Percentiles rank a stretch among this genome's conserved stretches.
These are phyloP conservation scores for Yamadazyma ubonensis DNA, from an alignment of 805 yeast genomes.

Conservation along the genomic window DNA sequence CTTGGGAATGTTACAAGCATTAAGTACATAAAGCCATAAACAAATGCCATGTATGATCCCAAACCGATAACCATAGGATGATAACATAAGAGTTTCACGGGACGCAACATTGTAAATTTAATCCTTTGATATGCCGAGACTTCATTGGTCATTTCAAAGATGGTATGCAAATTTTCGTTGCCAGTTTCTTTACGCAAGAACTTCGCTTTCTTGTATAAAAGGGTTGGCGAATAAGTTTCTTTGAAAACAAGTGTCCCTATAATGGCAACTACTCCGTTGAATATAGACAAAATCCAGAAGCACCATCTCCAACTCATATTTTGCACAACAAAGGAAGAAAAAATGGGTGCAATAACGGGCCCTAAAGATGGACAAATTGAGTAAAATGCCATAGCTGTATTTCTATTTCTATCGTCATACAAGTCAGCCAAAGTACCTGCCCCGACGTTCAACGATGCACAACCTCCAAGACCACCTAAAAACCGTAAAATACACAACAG, in stretches of 20 bases:
- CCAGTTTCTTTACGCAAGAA: slow-evolving; percentile 33
- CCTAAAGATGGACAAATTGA: slow-evolving; percentile 39
- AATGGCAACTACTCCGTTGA: slow-evolving; percentile 34
- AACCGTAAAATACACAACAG: slow-evolving; percentile 36
- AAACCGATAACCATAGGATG: slow-evolving; percentile 41
- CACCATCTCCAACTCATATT: slow-evolving; percentile 38
- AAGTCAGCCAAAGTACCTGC: slow-evolving; percentile 41
- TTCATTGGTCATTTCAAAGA: slow-evolving; percentile 34
- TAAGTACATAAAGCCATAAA: slow-evolving; percentile 42
- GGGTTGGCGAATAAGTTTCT: slow-evolving; percentile 38
- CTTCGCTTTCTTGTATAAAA: slow-evolving; percentile 28
- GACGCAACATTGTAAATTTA: slow-evolving; percentile 31
- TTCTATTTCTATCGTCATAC: slow-evolving; percentile 32
- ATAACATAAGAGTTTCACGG: slow-evolving; percentile 30
- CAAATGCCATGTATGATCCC: slow-evolving; percentile 43
- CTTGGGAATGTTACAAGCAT: slow-evolving; percentile 41
- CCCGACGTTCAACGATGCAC: slow-evolving; percentile 37
- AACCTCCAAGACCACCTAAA: slow-evolving; percentile 38
- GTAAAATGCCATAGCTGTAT: slow-evolving; percentile 35
- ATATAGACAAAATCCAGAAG: slow-evolving; percentile 32
- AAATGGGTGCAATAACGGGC: slow-evolving; percentile 39
- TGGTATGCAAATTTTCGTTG: slow-evolving; percentile 36
- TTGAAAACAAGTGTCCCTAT: slow-evolving; percentile 29
- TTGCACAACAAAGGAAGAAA: slow-evolving; percentile 35
- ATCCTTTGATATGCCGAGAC: slow-evolving; percentile 4